Evolutionary conservation across 805 yeast genomes (phyloP).

Genomic region (Candida maris): DNA sequence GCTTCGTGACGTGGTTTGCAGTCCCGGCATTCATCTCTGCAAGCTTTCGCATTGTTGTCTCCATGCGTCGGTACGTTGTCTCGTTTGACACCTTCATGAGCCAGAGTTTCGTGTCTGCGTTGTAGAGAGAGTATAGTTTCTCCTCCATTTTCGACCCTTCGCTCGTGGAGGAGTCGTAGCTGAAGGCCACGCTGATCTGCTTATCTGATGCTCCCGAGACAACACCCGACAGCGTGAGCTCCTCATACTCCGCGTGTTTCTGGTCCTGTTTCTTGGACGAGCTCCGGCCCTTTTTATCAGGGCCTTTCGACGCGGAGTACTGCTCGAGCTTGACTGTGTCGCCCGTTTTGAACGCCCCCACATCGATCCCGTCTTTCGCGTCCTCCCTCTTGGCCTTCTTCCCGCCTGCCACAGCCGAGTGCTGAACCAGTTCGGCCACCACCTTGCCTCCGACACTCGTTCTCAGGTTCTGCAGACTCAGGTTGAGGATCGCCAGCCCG

Average conservation of each 20-base stretch:
- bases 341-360: conserved; percentile 63
- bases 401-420: conserved; percentile 36
- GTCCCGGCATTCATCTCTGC: conserved; percentile 39
- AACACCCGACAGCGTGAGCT: conserved; percentile 53
- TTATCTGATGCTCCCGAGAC: conserved; percentile 49
- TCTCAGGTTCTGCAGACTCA: conserved; percentile 54
- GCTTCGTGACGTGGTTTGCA: conserved; percentile 38
- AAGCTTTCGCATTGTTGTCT: conserved; percentile 66
- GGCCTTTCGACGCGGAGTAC: conserved; percentile 31
- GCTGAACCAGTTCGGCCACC: conserved; percentile 58
- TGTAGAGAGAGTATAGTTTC: conserved; percentile 42
- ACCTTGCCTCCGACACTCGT: conserved; percentile 80
- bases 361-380: conserved; percentile 28
- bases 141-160: conserved; percentile 42
- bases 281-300: conserved; percentile 24
- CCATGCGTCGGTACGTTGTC: conserved; percentile 74
- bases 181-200: conserved; percentile 56
- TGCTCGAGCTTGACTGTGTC: conserved; percentile 68
- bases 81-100: conserved; percentile 65
- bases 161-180: conserved; percentile 37
- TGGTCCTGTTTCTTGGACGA: conserved; percentile 29
- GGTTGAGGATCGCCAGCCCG: conserved; percentile 75
- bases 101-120: conserved; percentile 53
- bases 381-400: conserved; percentile 25
- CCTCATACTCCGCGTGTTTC: conserved; percentile 21